Conservation (phyloP, 1,139 yeast genomes). For the Yamadazyma jaroonii region DNA sequence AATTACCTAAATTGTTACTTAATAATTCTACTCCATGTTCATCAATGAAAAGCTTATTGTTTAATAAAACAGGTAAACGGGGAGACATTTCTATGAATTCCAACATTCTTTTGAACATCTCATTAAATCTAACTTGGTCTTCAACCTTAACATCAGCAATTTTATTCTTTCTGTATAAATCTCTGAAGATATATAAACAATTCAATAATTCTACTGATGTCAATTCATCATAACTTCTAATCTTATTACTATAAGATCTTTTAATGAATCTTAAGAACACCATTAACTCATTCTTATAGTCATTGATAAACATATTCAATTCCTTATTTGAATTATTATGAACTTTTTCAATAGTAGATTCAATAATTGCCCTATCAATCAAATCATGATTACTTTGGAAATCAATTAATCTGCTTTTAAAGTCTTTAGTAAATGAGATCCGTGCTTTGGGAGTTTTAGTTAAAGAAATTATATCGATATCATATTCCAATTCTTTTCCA, state of each 20-base stretch:
- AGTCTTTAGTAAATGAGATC: not conserved
- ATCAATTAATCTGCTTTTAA: constrained; percentile 1
- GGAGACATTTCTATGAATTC: constrained; percentile 14
- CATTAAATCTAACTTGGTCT: constrained; percentile 18
- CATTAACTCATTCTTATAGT: constrained; percentile 20
- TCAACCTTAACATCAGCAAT: constrained; percentile 18
- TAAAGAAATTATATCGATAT: constrained; percentile 35
- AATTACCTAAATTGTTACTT: constrained; percentile 15
- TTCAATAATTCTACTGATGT: constrained; percentile 28
- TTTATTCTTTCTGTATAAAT: constrained; percentile 21
- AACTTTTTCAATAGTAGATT: constrained; percentile 7
- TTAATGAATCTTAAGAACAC: constrained; percentile 23
- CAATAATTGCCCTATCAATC: constrained; percentile 8
- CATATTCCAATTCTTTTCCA: constrained; percentile 22
- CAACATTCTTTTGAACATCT: constrained; percentile 21
- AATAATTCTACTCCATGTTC: constrained; percentile 18
- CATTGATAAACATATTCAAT: constrained; percentile 18
- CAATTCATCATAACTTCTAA: constrained; percentile 23
- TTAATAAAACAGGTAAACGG: constrained; percentile 13
- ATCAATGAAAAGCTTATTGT: constrained; percentile 15
- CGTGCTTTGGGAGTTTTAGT: constrained; percentile 17
- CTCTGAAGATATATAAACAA: constrained; percentile 27
- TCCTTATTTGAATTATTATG: constrained; percentile 7
- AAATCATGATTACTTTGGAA: constrained; percentile 6
- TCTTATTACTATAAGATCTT: constrained; percentile 21